Percentiles rank a stretch among this genome's conserved stretches.
Evolutionary conservation across 257 asterid species (phyloP).

Genomic region (Gardenia jasminoides): DNA sequence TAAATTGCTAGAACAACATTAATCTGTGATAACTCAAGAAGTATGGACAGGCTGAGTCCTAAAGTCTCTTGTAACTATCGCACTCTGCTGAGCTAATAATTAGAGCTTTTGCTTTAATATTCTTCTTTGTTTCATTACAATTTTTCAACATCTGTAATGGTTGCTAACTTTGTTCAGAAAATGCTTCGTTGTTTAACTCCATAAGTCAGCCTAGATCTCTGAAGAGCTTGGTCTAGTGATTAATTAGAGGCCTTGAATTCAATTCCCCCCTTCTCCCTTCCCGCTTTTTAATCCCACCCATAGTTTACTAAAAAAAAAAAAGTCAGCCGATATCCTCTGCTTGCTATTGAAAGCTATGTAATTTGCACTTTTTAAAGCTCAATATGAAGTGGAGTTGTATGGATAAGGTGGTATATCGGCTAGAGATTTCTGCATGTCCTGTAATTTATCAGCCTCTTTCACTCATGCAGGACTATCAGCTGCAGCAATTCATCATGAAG

Average conservation of each 20-base stretch:
- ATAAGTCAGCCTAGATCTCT: neutral
- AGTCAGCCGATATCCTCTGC: no score
- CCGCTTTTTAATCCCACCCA: no score
- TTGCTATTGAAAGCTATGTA: no score
- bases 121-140: neutral
- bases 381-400: no score
- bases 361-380: no score
- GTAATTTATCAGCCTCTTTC: neutral
- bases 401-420: neutral
- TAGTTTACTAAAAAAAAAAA: no score
- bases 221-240: no score
- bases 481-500: constrained; percentile 41
- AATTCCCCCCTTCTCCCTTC: no score
- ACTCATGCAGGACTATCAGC: constrained; percentile 16
- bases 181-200: neutral
- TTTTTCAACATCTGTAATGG: neutral
- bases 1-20: neutral
- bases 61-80: neutral
- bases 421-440: neutral
- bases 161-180: neutral
- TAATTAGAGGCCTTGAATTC: no score
- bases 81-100: neutral
- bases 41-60: neutral
- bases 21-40: neutral
- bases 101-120: constrained; percentile 4